phyloP scores from a whole-genome alignment of 208 protist species.

The Naegleria lovaniensis region DNA sequence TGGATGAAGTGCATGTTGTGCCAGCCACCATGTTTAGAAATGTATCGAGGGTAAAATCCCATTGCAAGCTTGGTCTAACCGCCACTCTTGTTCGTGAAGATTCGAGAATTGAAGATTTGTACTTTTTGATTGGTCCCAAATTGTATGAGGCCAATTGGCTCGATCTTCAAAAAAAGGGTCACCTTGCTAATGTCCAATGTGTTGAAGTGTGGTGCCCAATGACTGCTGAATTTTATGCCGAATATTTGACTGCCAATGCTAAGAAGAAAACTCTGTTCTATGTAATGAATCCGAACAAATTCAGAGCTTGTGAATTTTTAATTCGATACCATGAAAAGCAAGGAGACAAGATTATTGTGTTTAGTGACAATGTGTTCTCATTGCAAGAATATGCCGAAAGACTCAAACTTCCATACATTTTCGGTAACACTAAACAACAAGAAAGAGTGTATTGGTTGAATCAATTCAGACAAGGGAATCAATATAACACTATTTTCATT shows the following conservation, averaged over 20 bases:
- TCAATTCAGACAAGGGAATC: slow-evolving; percentile 70
- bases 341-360: slow-evolving; percentile 97
- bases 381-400: slow-evolving; percentile 83
- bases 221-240: slow-evolving; percentile 59
- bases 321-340: slow-evolving; percentile 81
- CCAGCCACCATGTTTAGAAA: slow-evolving; percentile 90
- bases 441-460: slow-evolving; percentile 85
- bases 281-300: slow-evolving; percentile 83
- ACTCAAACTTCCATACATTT: slow-evolving; percentile 79
- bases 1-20: slow-evolving; percentile 95
- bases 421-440: slow-evolving; percentile 78
- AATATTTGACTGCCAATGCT: slow-evolving; percentile 30
- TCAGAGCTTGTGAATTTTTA: slow-evolving; percentile 68
- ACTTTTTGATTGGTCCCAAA: slow-evolving; percentile 98
- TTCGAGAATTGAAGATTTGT: slow-evolving; percentile 90
- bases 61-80: slow-evolving; percentile 96
- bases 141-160: slow-evolving; percentile 98
- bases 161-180: slow-evolving; percentile 82
- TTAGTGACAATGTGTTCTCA: slow-evolving; percentile 94
- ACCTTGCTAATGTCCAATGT: slow-evolving; percentile 94
- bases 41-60: slow-evolving; percentile 78
- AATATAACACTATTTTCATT: slow-evolving; percentile 89
- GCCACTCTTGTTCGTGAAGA: slow-evolving; percentile 87
- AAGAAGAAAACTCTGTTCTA: slow-evolving; percentile 47
- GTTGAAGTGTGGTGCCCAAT: slow-evolving; percentile 95